Evolutionary conservation across 768 basidiomycete genomes (phyloP).

Genomic region (Lentinula sp.): DNA sequence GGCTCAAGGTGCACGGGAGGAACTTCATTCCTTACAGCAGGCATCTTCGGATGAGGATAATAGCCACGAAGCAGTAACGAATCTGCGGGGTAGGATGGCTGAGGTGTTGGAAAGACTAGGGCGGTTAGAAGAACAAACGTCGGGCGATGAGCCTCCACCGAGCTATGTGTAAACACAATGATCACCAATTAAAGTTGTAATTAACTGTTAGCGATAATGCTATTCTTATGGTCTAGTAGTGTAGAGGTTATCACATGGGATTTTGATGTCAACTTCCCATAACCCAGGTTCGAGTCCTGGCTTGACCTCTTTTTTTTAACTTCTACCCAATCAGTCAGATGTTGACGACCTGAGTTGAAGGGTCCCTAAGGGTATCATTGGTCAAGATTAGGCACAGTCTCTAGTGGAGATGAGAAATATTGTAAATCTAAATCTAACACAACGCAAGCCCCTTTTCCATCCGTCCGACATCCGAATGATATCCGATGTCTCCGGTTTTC

Average conservation of each 20-base stretch:
- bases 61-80: neutral
- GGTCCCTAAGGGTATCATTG: neutral
- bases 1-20: neutral
- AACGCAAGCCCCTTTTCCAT: too few species aligned
- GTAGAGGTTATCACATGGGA: slow-evolving; percentile 6
- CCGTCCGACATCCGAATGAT: too few species aligned
- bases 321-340: neutral
- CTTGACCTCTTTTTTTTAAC: neutral
- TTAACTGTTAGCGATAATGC: neutral
- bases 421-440: too few species aligned
- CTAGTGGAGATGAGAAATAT: too few species aligned
- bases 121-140: neutral
- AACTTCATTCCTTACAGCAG: neutral
- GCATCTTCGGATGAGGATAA: neutral
- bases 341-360: neutral
- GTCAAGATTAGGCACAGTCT: too few species aligned
- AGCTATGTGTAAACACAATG: neutral
- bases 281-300: slow-evolving; percentile 10
- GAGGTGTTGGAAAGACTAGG: neutral
- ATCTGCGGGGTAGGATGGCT: neutral
- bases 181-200: too few species aligned
- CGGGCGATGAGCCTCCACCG: neutral
- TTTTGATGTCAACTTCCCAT: neutral
- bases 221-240: neutral
- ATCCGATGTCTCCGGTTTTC: too few species aligned